Evolutionary conservation across 768 basidiomycete species (phyloP), one percentile per base, ranked within the genome.

Genomic region (Fistulinella prunicolor): DNA sequence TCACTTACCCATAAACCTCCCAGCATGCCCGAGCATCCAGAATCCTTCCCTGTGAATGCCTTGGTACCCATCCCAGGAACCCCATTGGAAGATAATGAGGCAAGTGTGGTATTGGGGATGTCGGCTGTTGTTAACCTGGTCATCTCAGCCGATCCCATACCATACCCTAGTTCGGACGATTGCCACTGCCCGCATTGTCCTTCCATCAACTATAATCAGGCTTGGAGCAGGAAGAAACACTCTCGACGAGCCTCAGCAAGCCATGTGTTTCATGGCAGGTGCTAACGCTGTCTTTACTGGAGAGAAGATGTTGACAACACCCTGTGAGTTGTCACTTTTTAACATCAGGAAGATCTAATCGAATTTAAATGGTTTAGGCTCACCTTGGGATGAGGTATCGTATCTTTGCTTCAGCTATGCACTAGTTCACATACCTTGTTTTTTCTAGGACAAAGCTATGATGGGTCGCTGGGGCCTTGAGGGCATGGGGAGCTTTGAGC

Each of bases 281-380:
- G 95, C 94, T 19, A 98, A 98, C 62, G 95, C 95, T 19, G 86
- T 98, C 51, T 98, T 98, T 67, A 98, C 95, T n/a, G 95, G 94
- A 36, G 95, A 97, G 64, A 78, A 85, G 58, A 98, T 98, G 95
- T 68, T 98, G 56, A 98, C 95, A 12, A 98, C 95, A 13, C 93
- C 94, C 38, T 96, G 94, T 87, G 60, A 72, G 89, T 76, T 26
- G 46, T 24, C 47, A 29, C 38, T 12, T 44, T 5, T 45, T 14
- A 48, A 42, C 22, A 16, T 14, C 13, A 35, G 37, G 40, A 36
- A 13, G n/a, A 9, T 48, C 19, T 38, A 10, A 48, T 40, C 54
- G 13, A 60, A 46, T 34, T 38, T 32, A 26, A 35, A 32, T 49
- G 43, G 44, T 42, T 41, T 55, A 89, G 89, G 89, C 65, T 87